Evolutionary conservation across 495 filamentous ascomycete genomes (phyloP).

Genomic region (Lepraria neglecta): DNA sequence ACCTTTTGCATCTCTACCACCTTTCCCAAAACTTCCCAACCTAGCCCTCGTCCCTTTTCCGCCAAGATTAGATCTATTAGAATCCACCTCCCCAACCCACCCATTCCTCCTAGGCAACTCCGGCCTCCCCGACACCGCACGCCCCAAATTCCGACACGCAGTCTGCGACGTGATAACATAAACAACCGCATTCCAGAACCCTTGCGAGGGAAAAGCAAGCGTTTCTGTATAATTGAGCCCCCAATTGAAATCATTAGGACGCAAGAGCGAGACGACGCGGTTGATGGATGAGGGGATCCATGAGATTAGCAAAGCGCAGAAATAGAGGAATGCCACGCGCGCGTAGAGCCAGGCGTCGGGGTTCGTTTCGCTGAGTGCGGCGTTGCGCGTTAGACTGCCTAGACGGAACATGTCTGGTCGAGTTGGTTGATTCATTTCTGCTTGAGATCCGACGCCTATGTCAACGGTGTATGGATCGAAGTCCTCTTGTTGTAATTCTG

Average conservation of each 20-base stretch:
- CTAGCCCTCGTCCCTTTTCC: background rate
- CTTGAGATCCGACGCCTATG: slow-evolving; percentile 17
- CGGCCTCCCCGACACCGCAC: slow-evolving; percentile 1
- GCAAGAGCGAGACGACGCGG: slow-evolving; percentile 62
- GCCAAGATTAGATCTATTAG: background rate
- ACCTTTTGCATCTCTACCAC: too few relatives aligned
- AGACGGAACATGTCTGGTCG: slow-evolving; percentile 21
- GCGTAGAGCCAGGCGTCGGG: slow-evolving; percentile 65
- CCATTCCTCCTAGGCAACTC: background rate
- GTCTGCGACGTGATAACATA: slow-evolving; percentile 60
- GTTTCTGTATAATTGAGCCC: slow-evolving; percentile 63
- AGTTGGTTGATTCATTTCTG: background rate
- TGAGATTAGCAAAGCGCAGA: slow-evolving; percentile 70
- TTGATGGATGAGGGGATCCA: slow-evolving; percentile 82
- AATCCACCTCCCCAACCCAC: background rate
- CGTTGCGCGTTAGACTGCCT: slow-evolving; percentile 25
- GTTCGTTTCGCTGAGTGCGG: slow-evolving; percentile 31
- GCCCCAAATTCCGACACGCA: slow-evolving; percentile 20
- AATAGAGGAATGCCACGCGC: slow-evolving; percentile 82
- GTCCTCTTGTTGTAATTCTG: background rate
- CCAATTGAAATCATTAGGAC: slow-evolving; percentile 47
- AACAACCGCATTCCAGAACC: slow-evolving; percentile 81
- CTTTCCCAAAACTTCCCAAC: too few relatives aligned
- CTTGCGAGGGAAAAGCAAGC: slow-evolving; percentile 74
- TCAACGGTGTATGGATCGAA: slow-evolving; percentile 23